These are phyloP conservation scores for Kurtzmaniella cleridarum DNA, from an alignment of 805 yeast species.

Conservation along the genomic window DNA sequence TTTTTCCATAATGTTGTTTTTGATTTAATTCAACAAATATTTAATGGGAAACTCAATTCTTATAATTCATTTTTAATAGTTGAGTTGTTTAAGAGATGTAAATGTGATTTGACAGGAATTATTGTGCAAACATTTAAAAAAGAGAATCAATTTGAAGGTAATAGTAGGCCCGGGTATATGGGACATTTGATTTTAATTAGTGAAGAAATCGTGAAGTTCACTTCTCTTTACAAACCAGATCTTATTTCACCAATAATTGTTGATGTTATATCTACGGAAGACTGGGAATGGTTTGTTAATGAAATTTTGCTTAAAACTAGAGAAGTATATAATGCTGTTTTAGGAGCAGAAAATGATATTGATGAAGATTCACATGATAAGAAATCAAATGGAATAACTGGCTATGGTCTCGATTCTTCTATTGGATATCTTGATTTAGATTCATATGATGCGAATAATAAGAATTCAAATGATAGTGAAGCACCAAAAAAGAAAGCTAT, in stretches of 20 bases:
- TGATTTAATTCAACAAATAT: constrained; percentile 90
- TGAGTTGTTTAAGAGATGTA: constrained; percentile 17
- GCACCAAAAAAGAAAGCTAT: constrained; percentile 15
- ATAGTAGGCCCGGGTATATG: constrained; percentile 75
- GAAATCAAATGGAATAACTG: constrained; percentile 4
- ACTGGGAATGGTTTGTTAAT: constrained; percentile 49
- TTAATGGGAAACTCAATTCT: constrained; percentile 88
- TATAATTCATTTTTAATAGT: constrained; percentile 55
- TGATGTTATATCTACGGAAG: constrained; percentile 41
- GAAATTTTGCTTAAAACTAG: constrained; percentile 46
- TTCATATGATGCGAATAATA: constrained; percentile 25
- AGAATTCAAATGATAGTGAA: neutral
- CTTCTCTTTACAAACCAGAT: constrained; percentile 55
- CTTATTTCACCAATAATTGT: constrained; percentile 50
- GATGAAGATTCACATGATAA: constrained; percentile 21
- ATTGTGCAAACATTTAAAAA: constrained; percentile 20
- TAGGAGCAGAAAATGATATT: constrained; percentile 39
- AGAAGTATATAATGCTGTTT: constrained; percentile 51
- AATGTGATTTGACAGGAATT: constrained; percentile 20
- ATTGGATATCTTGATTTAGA: constrained; percentile 36
- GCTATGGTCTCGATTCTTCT: constrained; percentile 24
- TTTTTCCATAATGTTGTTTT: constrained; percentile 96
- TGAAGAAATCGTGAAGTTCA: constrained; percentile 91
- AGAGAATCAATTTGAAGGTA: constrained; percentile 39
- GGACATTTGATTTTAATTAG: constrained; percentile 94